Evolutionary conservation across 1,139 yeast genomes (phyloP), one percentile per base, ranked within the genome.

Genomic region (Scheffersomyces titani): DNA sequence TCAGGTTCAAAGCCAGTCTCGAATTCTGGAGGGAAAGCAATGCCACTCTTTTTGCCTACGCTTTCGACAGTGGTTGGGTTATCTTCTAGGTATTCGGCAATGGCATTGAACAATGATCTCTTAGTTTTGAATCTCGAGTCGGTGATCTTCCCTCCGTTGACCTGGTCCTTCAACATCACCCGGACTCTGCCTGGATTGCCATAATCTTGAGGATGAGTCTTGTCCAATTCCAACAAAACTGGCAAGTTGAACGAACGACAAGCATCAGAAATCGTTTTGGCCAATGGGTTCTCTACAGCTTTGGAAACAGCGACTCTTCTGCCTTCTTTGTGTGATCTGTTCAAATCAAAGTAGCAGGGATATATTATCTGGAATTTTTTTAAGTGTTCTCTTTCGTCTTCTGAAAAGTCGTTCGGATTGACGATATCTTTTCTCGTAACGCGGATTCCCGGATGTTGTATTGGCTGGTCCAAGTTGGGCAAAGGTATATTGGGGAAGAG

Each of bases 111-210:
- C 54, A 94, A 74, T 54, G 84, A 86, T 63, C 96, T 84, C 70
- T 93, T 93, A 64, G 84, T 87, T 51, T 74, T 73, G 60, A 79
- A 72, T 52, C 80, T 72, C 44, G 71, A 62, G 57, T 78, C 78
- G 11, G 67, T 70, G 3, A 73, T 67, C 36, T 75, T 70, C 52
- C 74, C 74, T 19, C 86, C 84, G 44, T 78, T 71, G 58, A 81
- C 81, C 21, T 62, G 63, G 52, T 66, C 67, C 65, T 85, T 87
- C 48, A 90, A 65, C 52, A 86, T 75, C 20, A 92, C 90, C 64
- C 97, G 83, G 47, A 94, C 94, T 65, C 98, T 83, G 16, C 99
- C 99, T 1, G 98, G 96, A 69, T 94, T 94, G 60, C 98, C 97
- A 83, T 90, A 94, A 74, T 94, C 99, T 70, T 92, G 97, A 11